Percentiles rank a stretch among this genome's conserved stretches.
phyloP scores from a whole-genome alignment of 2,329 filamentous ascomycete species.

The Aspergillus luchuensis region DNA sequence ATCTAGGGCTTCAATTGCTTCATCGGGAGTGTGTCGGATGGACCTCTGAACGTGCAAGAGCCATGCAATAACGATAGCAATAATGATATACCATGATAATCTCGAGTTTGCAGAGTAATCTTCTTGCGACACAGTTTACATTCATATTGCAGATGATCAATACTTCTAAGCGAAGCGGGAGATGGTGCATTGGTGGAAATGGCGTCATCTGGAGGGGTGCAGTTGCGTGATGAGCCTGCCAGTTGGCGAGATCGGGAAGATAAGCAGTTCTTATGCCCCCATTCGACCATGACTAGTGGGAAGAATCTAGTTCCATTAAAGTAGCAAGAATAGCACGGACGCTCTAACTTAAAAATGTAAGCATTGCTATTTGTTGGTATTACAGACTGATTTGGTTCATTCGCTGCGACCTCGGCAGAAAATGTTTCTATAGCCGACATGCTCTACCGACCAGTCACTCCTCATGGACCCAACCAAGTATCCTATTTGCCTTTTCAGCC shows the following conservation, averaged over 20 bases:
- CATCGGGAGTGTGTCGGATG: not conserved
- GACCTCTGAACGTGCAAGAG: no score
- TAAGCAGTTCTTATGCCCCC: not conserved
- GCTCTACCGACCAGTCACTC: constrained; percentile 21
- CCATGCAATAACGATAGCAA: no score
- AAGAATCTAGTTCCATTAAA: not conserved
- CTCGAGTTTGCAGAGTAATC: not conserved
- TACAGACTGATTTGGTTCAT: not conserved
- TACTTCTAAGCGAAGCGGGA: no score
- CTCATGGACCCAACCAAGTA: constrained; percentile 35
- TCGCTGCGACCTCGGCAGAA: not conserved
- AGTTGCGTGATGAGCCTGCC: not conserved
- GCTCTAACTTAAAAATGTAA: no score
- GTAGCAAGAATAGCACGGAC: no score
- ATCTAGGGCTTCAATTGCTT: not conserved
- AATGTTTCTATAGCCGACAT: not conserved
- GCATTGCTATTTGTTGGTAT: not conserved
- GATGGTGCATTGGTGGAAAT: not conserved
- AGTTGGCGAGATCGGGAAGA: not conserved
- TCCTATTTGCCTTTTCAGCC: constrained; percentile 15
- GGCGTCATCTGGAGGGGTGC: not conserved
- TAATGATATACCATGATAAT: not conserved
- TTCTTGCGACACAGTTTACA: no score
- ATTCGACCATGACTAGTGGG: not conserved
- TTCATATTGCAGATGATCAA: not conserved